Percentiles rank a stretch among this genome's conserved stretches.
Evolutionary conservation across 2,329 filamentous ascomycete species (phyloP).

Genomic region (Colletotrichum costaricense): DNA sequence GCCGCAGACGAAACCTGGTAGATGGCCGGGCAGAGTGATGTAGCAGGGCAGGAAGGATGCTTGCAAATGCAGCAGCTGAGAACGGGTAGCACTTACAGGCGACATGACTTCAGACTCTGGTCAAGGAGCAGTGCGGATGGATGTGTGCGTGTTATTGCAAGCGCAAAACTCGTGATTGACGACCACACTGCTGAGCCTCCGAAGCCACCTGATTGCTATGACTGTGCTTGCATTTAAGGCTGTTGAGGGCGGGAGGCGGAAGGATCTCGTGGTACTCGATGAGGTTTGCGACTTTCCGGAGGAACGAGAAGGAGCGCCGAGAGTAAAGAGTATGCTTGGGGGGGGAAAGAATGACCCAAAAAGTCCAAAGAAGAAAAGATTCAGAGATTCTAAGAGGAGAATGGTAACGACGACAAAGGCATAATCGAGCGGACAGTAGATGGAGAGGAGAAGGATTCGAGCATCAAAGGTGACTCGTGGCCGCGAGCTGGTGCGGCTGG

Average conservation of each 20-base stretch:
- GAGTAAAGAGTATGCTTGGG: conserved; percentile 13
- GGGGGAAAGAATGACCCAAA: conserved; percentile 23
- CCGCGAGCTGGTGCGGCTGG: background rate
- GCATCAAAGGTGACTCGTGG: conserved; percentile 17
- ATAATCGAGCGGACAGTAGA: conserved; percentile 17
- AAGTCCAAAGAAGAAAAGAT: background rate
- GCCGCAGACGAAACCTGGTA: background rate
- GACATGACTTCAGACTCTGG: conserved; percentile 34
- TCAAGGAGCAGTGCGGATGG: conserved; percentile 25
- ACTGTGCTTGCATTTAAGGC: conserved; percentile 31
- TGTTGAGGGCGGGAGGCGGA: background rate
- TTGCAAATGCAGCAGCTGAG: background rate
- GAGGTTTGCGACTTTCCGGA: conserved; percentile 3
- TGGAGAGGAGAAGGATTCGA: background rate
- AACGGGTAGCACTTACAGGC: conserved; percentile 18
- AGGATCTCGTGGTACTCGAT: background rate
- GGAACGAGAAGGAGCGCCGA: background rate
- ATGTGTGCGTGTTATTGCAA: background rate
- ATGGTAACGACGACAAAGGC: conserved; percentile 5
- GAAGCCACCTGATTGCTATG: conserved; percentile 29
- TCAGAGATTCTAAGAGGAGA: conserved; percentile 1
- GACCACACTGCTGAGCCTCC: conserved; percentile 33
- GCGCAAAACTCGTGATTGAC: conserved; percentile 13
- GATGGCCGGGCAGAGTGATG: background rate
- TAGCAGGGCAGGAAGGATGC: too few relatives aligned